phyloP scores from a whole-genome alignment of 2,329 filamentous ascomycete species.

The Pseudonectria foliicola region DNA sequence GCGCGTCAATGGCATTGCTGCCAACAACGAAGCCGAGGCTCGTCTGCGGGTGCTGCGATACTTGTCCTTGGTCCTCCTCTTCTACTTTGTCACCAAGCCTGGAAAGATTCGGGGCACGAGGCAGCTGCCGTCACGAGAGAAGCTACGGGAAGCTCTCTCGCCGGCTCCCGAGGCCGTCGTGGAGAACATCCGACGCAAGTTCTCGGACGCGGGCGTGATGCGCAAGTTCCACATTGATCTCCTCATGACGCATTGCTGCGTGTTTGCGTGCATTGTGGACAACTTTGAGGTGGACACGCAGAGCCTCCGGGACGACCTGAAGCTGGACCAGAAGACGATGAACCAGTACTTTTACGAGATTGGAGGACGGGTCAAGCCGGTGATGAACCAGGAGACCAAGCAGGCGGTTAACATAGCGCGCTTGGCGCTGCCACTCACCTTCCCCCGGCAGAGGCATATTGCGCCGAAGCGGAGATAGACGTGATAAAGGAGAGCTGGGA shows the following conservation, averaged over 20 bases:
- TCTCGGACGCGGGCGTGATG: slow-evolving; percentile 57
- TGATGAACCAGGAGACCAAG: slow-evolving; percentile 56
- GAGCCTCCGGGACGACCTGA: slow-evolving; percentile 63
- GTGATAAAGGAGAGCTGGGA: neutral
- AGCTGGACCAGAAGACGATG: slow-evolving; percentile 63
- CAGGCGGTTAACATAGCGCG: slow-evolving; percentile 53
- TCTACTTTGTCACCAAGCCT: slow-evolving; percentile 41
- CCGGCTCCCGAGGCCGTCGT: slow-evolving; percentile 56
- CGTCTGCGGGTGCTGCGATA: slow-evolving; percentile 55
- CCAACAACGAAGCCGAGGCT: slow-evolving; percentile 44
- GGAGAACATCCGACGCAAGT: slow-evolving; percentile 61
- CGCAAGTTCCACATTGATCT: slow-evolving; percentile 66
- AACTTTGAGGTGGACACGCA: slow-evolving; percentile 66
- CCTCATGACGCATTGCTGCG: slow-evolving; percentile 66
- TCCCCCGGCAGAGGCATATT: slow-evolving; percentile 56
- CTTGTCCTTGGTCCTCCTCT: slow-evolving; percentile 48
- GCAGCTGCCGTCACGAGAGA: slow-evolving; percentile 52
- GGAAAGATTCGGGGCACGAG: slow-evolving; percentile 40
- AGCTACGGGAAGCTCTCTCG: slow-evolving; percentile 50
- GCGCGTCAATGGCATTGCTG: slow-evolving; percentile 48
- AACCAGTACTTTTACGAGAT: slow-evolving; percentile 69
- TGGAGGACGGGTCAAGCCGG: slow-evolving; percentile 58
- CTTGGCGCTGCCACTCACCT: slow-evolving; percentile 70
- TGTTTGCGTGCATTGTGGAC: slow-evolving; percentile 63
- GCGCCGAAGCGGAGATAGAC: slow-evolving; percentile 20